Percentiles rank a stretch among this genome's conserved stretches.
Conservation (phyloP, 495 filamentous ascomycete genomes). For the Sphaerosporella brunnea region DNA sequence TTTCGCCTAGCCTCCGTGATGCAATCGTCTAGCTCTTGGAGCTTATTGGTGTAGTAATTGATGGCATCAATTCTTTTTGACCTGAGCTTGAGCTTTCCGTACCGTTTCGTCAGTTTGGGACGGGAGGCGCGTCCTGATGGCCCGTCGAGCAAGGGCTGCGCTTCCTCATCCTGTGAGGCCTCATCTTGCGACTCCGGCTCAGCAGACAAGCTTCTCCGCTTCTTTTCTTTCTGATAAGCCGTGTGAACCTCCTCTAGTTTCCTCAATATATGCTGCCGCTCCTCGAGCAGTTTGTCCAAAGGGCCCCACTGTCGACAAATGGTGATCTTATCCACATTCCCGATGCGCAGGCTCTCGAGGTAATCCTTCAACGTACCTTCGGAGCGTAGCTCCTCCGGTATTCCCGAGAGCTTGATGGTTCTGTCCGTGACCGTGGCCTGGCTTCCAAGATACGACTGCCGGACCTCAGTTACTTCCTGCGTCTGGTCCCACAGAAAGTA, state of each 20-base stretch:
- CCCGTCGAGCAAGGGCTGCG: slow-evolving; percentile 29
- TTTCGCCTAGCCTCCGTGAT: slow-evolving; percentile 54
- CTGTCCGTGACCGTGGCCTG: slow-evolving; percentile 89
- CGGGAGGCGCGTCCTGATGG: slow-evolving; percentile 10
- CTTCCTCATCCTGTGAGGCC: slow-evolving; percentile 18
- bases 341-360: slow-evolving; percentile 72
- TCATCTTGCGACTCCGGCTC: neutral
- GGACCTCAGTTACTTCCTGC: slow-evolving; percentile 57
- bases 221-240: slow-evolving; percentile 31
- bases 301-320: slow-evolving; percentile 77
- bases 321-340: slow-evolving; percentile 79
- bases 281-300: slow-evolving; percentile 55
- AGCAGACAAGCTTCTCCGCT: neutral
- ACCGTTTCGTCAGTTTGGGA: slow-evolving; percentile 59
- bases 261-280: slow-evolving; percentile 45
- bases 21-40: slow-evolving; percentile 63
- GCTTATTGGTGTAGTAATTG: slow-evolving; percentile 75
- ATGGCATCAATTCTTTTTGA: slow-evolving; percentile 70
- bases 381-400: slow-evolving; percentile 59
- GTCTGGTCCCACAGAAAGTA: slow-evolving; percentile 72
- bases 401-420: slow-evolving; percentile 78
- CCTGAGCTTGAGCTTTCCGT: slow-evolving; percentile 56
- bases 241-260: slow-evolving; percentile 78
- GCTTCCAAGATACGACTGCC: slow-evolving; percentile 81
- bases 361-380: slow-evolving; percentile 74